Evolutionary conservation across 352 stramenopile genomes (phyloP), one percentile per base, ranked within the genome.

Genomic region (Phytophthora kernoviae): DNA sequence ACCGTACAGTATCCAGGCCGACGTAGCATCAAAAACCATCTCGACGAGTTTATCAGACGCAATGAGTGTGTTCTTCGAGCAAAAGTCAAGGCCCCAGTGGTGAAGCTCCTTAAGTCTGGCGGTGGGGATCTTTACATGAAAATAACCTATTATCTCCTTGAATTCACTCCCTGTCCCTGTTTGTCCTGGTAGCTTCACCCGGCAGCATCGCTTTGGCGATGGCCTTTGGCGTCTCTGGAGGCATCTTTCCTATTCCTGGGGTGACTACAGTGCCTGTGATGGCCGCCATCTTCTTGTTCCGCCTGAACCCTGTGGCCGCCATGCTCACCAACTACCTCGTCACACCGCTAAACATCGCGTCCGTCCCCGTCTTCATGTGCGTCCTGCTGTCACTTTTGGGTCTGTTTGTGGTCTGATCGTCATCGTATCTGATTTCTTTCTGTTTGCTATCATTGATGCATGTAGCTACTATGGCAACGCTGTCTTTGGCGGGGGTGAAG

Each of bases 281-380:
- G 79, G 59, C 79, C 14, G 80, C 78, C 45, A 89, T 92, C 50
- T 88, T 90, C 62, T 62, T 91, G 46, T 90, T 94, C 58, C 67
- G 78, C n/a, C 67, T 94, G 26, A 94, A 94, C 47, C 77, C 84
- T 9, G 79, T 92, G 47, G 84, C 84, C 6, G 77, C 84, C 22
- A 92, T 94, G 84, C 79, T 92, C 53, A 91, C 81, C 2, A 92
- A 94, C 59, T 92, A 92, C 64, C 71, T 92, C 26, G 75, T 76
- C 45, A 92, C 84, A 42, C 84, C 84, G 5, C 70, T 94, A 36
- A 94, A 94, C 58, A 82, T 94, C 52, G 81, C 81, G 43, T 81
- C 73, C 0, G 68, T 94, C 15, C 84, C 84, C 12, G 45, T 91
- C 21, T 94, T 92, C 68, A 91, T 94, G 84, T 94, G 54, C 27